These are phyloP conservation scores for Wallacemonas sp. DNA, from an alignment of 208 protist species.

Conservation along the genomic window DNA sequence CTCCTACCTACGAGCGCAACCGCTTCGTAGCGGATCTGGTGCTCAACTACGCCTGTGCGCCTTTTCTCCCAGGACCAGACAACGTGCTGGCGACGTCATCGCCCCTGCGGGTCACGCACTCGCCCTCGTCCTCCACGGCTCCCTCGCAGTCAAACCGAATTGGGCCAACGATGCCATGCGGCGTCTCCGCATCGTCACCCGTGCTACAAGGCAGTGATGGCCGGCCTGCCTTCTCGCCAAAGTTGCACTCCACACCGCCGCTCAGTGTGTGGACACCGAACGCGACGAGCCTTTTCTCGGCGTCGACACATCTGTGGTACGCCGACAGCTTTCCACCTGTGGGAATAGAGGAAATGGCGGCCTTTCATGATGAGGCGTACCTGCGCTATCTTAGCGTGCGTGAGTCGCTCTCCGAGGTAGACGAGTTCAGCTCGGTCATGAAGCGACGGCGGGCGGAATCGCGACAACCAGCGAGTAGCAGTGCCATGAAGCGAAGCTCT, in stretches of 20 bases:
- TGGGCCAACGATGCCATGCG: no score
- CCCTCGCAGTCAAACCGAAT: no score
- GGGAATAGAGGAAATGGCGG: constrained; percentile 36
- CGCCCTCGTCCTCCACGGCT: background rate
- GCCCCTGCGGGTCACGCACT: background rate
- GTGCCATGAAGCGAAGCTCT: background rate
- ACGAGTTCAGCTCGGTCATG: constrained; percentile 21
- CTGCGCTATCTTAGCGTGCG: constrained; percentile 38
- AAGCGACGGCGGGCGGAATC: constrained; percentile 22
- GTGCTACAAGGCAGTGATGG: background rate
- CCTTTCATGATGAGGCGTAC: constrained; percentile 42
- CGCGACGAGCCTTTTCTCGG: background rate
- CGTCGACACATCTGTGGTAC: constrained; percentile 36
- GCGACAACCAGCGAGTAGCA: constrained; percentile 11
- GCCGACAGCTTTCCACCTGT: constrained; percentile 24
- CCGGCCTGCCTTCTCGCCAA: background rate
- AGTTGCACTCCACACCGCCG: background rate
- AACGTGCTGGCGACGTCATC: constrained; percentile 4
- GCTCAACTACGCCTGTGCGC: constrained; percentile 37
- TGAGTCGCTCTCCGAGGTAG: constrained; percentile 43
- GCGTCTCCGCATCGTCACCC: no score
- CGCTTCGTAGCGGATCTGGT: constrained; percentile 39
- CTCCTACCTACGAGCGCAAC: constrained; percentile 38
- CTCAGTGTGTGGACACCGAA: constrained; percentile 2
- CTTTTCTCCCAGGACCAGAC: constrained; percentile 20